Percentiles rank a stretch among this genome's conserved stretches.
Conservation (phyloP, 2,329 filamentous ascomycete genomes). For the Purpureocillium lavendulum region DNA sequence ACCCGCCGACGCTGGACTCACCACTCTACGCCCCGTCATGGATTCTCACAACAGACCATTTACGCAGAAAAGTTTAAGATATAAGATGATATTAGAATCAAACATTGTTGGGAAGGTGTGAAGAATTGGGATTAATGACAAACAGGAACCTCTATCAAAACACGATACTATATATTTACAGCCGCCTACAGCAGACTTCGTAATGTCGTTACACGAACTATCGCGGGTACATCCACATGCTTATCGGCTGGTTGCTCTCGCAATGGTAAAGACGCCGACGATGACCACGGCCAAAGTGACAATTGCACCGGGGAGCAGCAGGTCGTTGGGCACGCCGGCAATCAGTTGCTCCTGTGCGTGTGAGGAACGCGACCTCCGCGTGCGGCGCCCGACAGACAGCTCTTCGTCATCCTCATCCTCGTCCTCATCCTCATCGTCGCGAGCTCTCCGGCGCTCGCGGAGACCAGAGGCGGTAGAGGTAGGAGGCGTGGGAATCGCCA, state of each 20-base stretch:
- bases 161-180: constrained; percentile 22
- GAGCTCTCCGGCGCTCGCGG: constrained; percentile 40
- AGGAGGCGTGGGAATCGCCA: constrained; percentile 35
- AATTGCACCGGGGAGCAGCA: constrained; percentile 87
- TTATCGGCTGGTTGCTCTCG: constrained; percentile 54
- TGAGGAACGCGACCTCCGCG: constrained; percentile 28
- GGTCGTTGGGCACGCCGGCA: constrained; percentile 84
- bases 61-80: no score
- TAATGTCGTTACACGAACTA: constrained; percentile 23
- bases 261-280: constrained; percentile 83
- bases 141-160: constrained; percentile 10
- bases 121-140: constrained; percentile 6
- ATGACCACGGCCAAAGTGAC: constrained; percentile 94
- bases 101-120: no score
- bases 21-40: no score
- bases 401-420: constrained; percentile 46
- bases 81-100: no score
- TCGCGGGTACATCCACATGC: constrained; percentile 9
- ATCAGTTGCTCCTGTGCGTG: constrained; percentile 68
- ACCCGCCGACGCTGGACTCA: constrained; percentile 1
- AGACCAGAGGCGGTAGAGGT: constrained; percentile 36
- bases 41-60: no score
- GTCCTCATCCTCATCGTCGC: constrained; percentile 45
- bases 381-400: constrained; percentile 36
- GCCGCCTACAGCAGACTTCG: constrained; percentile 18